A percentile compares a stretch with the other conserved stretches of the same genome.
Evolutionary conservation across 1,284 basidiomycete genomes (phyloP).

Genomic region (Microbotryum intermedium): DNA sequence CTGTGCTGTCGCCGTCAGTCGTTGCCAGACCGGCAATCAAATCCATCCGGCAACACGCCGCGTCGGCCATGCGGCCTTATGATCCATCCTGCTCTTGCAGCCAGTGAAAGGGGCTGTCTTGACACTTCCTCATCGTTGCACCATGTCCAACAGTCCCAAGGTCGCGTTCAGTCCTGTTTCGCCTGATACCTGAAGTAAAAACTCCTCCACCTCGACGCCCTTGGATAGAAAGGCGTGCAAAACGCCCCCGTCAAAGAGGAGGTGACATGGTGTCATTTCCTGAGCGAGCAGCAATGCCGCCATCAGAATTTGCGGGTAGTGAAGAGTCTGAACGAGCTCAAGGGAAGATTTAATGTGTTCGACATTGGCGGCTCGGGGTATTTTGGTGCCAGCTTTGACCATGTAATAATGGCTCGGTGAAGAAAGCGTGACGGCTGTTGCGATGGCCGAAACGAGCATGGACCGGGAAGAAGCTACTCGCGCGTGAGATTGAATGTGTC

Average conservation of each 20-base stretch:
- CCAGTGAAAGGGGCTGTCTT: no score
- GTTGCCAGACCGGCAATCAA: no score
- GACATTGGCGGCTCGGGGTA: not conserved
- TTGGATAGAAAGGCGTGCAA: not conserved
- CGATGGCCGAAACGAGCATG: constrained; percentile 10
- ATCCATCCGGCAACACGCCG: no score
- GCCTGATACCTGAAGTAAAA: no score
- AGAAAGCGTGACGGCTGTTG: constrained; percentile 7
- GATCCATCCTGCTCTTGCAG: no score
- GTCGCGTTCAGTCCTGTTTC: no score
- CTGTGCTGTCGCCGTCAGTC: no score
- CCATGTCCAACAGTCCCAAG: no score
- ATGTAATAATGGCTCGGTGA: no score
- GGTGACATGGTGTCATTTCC: not conserved
- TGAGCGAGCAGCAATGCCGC: not conserved
- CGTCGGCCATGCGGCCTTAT: no score
- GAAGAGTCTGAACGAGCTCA: not conserved
- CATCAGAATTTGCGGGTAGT: not conserved
- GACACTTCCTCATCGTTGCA: no score
- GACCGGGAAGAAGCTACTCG: not conserved
- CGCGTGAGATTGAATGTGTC: constrained; percentile 11
- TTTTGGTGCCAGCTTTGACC: no score
- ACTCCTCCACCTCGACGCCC: not conserved
- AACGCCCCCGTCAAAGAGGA: not conserved
- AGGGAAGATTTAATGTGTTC: not conserved